These are phyloP conservation scores for Puccinia brachypodii DNA, from an alignment of 1,284 basidiomycete species.

Conservation along the genomic window DNA sequence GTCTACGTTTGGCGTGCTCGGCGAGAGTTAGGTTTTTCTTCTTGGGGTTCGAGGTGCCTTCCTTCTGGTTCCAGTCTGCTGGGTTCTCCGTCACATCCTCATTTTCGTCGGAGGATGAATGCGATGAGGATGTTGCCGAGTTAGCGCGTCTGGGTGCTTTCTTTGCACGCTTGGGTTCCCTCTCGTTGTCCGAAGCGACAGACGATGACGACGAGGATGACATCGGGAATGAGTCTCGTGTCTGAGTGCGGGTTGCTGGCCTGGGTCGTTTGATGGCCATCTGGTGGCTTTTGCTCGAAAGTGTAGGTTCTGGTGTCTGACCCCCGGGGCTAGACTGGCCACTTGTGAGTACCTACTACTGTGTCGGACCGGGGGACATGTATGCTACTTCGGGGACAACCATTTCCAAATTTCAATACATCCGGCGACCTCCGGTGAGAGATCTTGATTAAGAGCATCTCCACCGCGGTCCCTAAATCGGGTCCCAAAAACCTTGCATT, in stretches of 20 bases:
- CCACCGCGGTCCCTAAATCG: too few species aligned
- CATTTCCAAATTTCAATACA: too few species aligned
- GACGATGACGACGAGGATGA: conserved; percentile 26
- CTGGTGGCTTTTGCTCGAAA: too few species aligned
- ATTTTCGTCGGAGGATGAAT: conserved; percentile 12
- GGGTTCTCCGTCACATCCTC: background rate
- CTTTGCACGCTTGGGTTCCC: conserved; percentile 6
- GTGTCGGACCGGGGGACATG: too few species aligned
- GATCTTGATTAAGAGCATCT: too few species aligned
- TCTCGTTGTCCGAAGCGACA: background rate
- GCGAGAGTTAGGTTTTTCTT: conserved; percentile 30
- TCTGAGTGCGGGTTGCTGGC: background rate
- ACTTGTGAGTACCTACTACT: too few species aligned
- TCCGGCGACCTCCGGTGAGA: too few species aligned
- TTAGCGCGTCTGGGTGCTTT: conserved; percentile 9
- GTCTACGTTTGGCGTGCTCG: conserved; percentile 36
- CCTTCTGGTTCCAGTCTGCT: conserved; percentile 8
- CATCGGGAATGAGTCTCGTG: conserved; percentile 5
- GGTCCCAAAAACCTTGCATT: too few species aligned
- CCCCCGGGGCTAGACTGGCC: too few species aligned
- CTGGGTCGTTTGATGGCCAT: conserved; percentile 32
- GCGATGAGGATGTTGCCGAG: conserved; percentile 4
- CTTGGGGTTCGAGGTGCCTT: conserved; percentile 1
- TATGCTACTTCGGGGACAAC: too few species aligned
- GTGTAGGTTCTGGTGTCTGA: too few species aligned